Percentiles rank a stretch among this genome's conserved stretches.
Evolutionary conservation across 2,329 filamentous ascomycete genomes (phyloP).

Genomic region (Fusarium marasasianum): DNA sequence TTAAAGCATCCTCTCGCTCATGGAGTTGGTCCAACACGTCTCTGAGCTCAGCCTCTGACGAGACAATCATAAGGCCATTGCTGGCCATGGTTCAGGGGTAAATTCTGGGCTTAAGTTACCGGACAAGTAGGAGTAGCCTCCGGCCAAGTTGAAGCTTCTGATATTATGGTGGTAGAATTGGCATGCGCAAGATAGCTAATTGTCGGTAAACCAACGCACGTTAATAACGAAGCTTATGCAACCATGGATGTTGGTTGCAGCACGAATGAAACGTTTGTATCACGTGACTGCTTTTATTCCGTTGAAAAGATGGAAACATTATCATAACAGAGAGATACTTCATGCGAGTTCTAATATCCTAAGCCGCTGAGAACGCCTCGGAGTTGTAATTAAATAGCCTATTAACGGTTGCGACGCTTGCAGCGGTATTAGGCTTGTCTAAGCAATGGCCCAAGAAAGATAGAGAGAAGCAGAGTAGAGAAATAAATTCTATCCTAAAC

Average conservation of each 20-base stretch:
- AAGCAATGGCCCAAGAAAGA: neutral
- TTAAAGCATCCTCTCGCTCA: neutral
- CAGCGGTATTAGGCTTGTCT: neutral
- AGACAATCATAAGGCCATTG: neutral
- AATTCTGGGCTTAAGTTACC: neutral
- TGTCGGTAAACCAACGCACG: neutral
- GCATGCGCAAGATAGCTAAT: neutral
- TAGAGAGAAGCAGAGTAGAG: neutral
- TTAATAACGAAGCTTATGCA: neutral
- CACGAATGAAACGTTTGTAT: neutral
- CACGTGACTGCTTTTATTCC: neutral
- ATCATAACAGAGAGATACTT: neutral
- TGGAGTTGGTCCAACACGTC: neutral
- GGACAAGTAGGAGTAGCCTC: too few species aligned
- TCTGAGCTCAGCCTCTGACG: neutral
- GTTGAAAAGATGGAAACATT: neutral
- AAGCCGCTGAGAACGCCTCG: too few species aligned
- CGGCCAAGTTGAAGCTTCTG: neutral
- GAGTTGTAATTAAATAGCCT: neutral
- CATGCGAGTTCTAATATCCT: neutral
- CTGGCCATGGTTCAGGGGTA: neutral
- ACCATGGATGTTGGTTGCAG: neutral
- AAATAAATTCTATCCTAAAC: neutral
- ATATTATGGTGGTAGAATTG: too few species aligned
- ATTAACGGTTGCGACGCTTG: too few species aligned